A percentile compares a stretch with the other conserved stretches of the same genome.
Conservation (phyloP, 495 filamentous ascomycete species). For the Talaromyces borbonicus region DNA sequence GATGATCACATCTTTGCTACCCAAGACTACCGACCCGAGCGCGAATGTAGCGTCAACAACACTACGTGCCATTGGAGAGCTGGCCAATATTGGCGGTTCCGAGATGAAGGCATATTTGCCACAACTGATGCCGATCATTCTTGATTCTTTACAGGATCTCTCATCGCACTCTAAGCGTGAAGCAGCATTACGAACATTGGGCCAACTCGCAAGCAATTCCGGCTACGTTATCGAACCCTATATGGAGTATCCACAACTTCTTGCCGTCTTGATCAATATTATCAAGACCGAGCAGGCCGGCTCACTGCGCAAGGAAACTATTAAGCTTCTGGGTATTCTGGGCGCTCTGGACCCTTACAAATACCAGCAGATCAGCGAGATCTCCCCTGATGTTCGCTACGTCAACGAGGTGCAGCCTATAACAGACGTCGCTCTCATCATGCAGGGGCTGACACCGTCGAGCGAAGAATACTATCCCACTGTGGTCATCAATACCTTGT, state of each 20-base stretch:
- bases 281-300: conserved; percentile 83
- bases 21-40: conserved; percentile 74
- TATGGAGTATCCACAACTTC: conserved; percentile 82
- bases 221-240: conserved; percentile 98
- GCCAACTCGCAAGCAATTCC: conserved; percentile 84
- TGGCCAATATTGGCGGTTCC: conserved; percentile 84
- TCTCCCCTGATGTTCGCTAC: conserved; percentile 39
- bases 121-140: conserved; percentile 86
- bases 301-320: conserved; percentile 79
- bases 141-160: conserved; percentile 86
- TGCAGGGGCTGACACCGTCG: conserved; percentile 92
- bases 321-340: conserved; percentile 92
- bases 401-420: conserved; percentile 51
- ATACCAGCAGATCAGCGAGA: conserved; percentile 57
- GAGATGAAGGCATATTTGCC: conserved; percentile 84
- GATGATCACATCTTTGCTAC: conserved; percentile 81
- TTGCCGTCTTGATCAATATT: conserved; percentile 85
- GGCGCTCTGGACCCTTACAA: conserved; percentile 94
- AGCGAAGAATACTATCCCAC: conserved; percentile 98
- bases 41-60: conserved; percentile 84
- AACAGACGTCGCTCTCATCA: conserved; percentile 94
- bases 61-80: conserved; percentile 84
- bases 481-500: conserved; percentile 89
- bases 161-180: conserved; percentile 81
- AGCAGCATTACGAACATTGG: conserved; percentile 81